phyloP scores from a whole-genome alignment of 2,329 filamentous ascomycete species.

The Plectosphaerella sp. region DNA sequence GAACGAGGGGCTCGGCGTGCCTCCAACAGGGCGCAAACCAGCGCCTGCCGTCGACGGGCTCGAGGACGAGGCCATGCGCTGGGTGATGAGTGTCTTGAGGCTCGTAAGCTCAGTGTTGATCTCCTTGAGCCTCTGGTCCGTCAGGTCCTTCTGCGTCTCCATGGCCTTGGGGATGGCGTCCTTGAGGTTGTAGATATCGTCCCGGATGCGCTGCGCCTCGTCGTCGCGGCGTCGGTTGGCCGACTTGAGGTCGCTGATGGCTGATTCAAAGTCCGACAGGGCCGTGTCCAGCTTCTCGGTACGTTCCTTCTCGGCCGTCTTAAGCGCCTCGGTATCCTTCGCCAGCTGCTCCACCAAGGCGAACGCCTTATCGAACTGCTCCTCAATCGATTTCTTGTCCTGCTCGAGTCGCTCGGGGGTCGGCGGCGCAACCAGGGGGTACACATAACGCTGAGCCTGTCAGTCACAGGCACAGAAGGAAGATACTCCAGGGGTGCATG shows the following conservation, averaged over 20 bases:
- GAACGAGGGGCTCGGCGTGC: neutral
- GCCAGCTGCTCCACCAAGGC: slow-evolving; percentile 85
- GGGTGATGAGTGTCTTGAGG: slow-evolving; percentile 78
- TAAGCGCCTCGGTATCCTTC: slow-evolving; percentile 84
- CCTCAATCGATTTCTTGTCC: slow-evolving; percentile 89
- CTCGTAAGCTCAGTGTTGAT: slow-evolving; percentile 85
- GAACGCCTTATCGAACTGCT: slow-evolving; percentile 90
- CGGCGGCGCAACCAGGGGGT: slow-evolving; percentile 85
- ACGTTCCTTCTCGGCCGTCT: slow-evolving; percentile 78
- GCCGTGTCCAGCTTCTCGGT: slow-evolving; percentile 80
- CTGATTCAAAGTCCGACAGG: slow-evolving; percentile 77
- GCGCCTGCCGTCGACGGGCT: slow-evolving; percentile 14
- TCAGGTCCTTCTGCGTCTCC: slow-evolving; percentile 79
- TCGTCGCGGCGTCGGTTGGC: slow-evolving; percentile 79
- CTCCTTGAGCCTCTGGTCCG: slow-evolving; percentile 77
- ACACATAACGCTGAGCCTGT: slow-evolving; percentile 70
- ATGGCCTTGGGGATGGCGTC: slow-evolving; percentile 85
- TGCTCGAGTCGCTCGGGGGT: slow-evolving; percentile 91
- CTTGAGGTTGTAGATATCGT: slow-evolving; percentile 79
- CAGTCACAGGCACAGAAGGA: neutral
- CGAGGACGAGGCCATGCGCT: slow-evolving; percentile 46
- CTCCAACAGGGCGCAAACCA: neutral
- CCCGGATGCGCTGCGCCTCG: slow-evolving; percentile 78
- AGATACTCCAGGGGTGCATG: slow-evolving; percentile 50
- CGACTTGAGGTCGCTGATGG: slow-evolving; percentile 76